These are phyloP conservation scores for Pelargonium cotyledonis DNA, from an alignment of 441 rosid genomes.

Conservation along the genomic window DNA sequence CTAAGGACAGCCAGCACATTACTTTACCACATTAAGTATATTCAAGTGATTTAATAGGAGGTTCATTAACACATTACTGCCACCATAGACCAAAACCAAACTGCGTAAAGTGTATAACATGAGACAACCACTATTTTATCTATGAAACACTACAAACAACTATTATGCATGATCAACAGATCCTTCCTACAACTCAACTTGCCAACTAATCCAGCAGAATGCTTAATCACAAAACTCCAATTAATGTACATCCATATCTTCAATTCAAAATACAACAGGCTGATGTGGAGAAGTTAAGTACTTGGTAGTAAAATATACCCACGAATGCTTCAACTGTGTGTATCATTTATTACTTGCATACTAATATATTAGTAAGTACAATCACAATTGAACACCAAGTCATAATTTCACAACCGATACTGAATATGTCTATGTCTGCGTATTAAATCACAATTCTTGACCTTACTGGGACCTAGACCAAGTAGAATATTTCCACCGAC, in stretches of 20 bases:
- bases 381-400: not conserved
- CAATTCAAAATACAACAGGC: not conserved
- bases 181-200: constrained; percentile 1
- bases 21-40: not conserved
- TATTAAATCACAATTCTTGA: not conserved
- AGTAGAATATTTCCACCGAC: not conserved
- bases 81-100: not conserved
- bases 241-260: not conserved
- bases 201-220: not conserved
- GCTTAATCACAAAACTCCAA: not conserved
- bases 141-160: not conserved
- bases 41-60: not conserved
- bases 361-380: not conserved
- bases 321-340: not conserved
- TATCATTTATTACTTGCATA: not conserved
- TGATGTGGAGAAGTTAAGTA: not conserved
- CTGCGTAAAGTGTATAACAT: no score
- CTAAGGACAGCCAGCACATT: not conserved
- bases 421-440: not conserved
- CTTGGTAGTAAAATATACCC: not conserved
- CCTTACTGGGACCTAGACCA: not conserved
- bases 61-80: not conserved
- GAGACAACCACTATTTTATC: not conserved
- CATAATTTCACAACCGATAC: not conserved
- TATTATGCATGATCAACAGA: not conserved